Base-by-base conservation (phyloP, 2,329 filamentous ascomycete genomes). In the Monilinia vaccinii-corymbosi region DNA sequence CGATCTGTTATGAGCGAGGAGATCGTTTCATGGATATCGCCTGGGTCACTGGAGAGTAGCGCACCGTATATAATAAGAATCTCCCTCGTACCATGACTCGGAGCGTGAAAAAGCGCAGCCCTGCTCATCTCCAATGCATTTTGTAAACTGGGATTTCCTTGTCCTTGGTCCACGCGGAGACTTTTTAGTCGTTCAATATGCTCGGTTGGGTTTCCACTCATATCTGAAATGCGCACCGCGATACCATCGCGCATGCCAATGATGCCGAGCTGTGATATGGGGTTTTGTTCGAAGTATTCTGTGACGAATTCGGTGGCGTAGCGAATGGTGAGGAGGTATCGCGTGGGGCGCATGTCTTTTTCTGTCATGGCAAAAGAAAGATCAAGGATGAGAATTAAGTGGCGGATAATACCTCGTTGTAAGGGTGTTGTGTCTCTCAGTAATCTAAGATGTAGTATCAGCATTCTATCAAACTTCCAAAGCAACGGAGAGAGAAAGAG, bases 281-380 rank as follows among this genome's bases (percentile, higher is more conserved):
- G 94, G 70, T 99, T 99, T 75, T 99, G 94, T 75, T 97, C 94
- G 71, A 97, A 99, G 75, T 91, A 99, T 73, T 97, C 93, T 61
- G 86, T 82, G 52, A 97, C 88, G 73, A 97, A 99, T 60, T 91
- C 87, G 64, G 87, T 83, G 18, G 91, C 88, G 74, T 91, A 95
- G 64, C 86, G 86, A 70, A 97, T 80, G 56, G 86, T 88, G 36
- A 97, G 81, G 42, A 91, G 81, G 74, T 93, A 92, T 62, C 93
- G 84, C 47, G 86, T 96, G 7, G 94, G 94, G 31, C 94, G 84
- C 66, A 97, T 80, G 71, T 99, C 94, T 75, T 97, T 97, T 74
- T 97, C 92, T 6, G 84, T 76, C 94, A 99, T 99, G 55, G 93
- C 90, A 65, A 89, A 87, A 25, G 90, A 96, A 74, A 97, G 87